These are phyloP conservation scores for Chrysanthemum makinoi DNA, from an alignment of 129 eudicot genomes.

Conservation along the genomic window DNA sequence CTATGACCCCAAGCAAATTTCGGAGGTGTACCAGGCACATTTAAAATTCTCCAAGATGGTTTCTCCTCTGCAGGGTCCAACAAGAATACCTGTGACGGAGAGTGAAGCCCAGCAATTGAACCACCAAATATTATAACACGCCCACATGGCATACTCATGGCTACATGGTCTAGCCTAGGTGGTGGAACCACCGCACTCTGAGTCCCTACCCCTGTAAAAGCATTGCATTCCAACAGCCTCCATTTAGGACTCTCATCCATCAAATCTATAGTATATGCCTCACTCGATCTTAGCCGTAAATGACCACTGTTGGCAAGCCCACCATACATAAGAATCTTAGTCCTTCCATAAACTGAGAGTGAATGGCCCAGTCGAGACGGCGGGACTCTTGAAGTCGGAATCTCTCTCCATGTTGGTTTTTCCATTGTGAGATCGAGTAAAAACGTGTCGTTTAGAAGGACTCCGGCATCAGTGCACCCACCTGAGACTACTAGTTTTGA, in stretches of 20 bases:
- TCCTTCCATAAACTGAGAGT: slow-evolving; percentile 72
- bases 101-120: slow-evolving; percentile 80
- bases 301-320: slow-evolving; percentile 91
- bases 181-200: slow-evolving; percentile 85
- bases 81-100: slow-evolving; percentile 79
- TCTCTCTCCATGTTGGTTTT: slow-evolving; percentile 80
- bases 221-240: slow-evolving; percentile 75
- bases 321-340: slow-evolving; percentile 83
- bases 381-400: slow-evolving; percentile 64
- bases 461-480: slow-evolving; percentile 92
- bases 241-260: slow-evolving; percentile 69
- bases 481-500: slow-evolving; percentile 87
- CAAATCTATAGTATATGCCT: slow-evolving; percentile 69
- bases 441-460: slow-evolving; percentile 71
- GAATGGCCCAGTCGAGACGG: slow-evolving; percentile 86
- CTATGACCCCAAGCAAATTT: slow-evolving; percentile 94
- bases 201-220: slow-evolving; percentile 68
- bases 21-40: slow-evolving; percentile 80
- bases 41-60: slow-evolving; percentile 71
- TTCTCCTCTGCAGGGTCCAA: slow-evolving; percentile 81
- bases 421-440: slow-evolving; percentile 66
- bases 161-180: slow-evolving; percentile 85
- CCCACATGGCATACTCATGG: slow-evolving; percentile 90
- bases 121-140: slow-evolving; percentile 84
- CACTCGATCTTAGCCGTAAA: slow-evolving; percentile 71